Evolutionary conservation across 306 rosid species (phyloP), one percentile per base, ranked within the genome.

Genomic region (Sesbania bispinosa): DNA sequence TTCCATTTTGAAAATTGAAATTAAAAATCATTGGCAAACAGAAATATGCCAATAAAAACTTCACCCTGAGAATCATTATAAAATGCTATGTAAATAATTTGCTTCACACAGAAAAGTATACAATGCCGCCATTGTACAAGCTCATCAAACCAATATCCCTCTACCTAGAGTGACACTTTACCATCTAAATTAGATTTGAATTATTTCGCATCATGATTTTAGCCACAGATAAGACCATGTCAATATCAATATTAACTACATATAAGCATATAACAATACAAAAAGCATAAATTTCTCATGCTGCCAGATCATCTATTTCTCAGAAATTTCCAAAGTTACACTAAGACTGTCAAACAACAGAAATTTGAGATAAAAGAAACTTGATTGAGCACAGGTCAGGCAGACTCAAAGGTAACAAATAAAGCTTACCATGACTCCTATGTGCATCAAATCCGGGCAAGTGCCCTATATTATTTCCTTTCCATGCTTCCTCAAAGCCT

Each of bases 401-500:
- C 4, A 62, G 24, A 16, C 10, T 38, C 13, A 4, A 29, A 16
- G 11, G 10, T 9, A 60, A 36, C 36, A 73, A 36, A 19, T 38
- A 35, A 69, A 18, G 42, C 81, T 65, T 75, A 79, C 87, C 67
- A n/a, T 48, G 26, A 16, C 69, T 84, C 48, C 81, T 69, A 36
- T 72, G 73, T 42, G 51, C 53, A 62, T 65, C 70, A 57, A 30
- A 77, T 72, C 80, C 81, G 0, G 88, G 81, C 2, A 81, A 42
- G 7, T 55, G 55, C 29, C 77, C 83, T 53, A 61, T 68, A 60
- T 65, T 77, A 41, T 87, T 90, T 66, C 74, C 83, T 54, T 82
- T 80, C 98, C 98, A 94, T 10, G 88, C 75, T 65, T 77, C 86
- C 77, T 90, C 98, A 50, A 94, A 94, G 42, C 87, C 81, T 59